Conservation (phyloP, 129 eudicot genomes). For the Flaveria ramosissima region DNA sequence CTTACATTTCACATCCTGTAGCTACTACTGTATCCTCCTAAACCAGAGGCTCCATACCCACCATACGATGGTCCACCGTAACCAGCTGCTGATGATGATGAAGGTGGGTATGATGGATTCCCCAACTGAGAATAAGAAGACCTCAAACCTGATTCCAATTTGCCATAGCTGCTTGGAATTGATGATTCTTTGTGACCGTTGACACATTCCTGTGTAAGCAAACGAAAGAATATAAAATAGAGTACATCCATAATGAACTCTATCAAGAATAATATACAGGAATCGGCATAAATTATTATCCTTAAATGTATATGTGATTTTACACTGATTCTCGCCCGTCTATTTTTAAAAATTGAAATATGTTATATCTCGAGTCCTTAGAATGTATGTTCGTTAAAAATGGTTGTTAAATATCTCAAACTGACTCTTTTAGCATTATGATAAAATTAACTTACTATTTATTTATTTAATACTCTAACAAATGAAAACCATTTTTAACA, state of each 20-base stretch:
- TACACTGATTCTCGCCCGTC: not conserved
- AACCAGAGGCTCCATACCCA: conserved; percentile 61
- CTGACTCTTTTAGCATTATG: not conserved
- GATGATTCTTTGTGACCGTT: conserved; percentile 45
- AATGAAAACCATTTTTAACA: too few relatives aligned
- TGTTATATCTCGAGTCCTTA: not conserved
- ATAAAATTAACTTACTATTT: not conserved
- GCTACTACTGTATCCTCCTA: conserved; percentile 75
- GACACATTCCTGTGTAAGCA: conserved; percentile 45
- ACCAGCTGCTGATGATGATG: conserved; percentile 40
- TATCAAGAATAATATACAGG: not conserved
- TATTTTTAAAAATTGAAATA: too few relatives aligned
- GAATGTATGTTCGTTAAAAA: not conserved
- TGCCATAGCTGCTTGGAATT: conserved; percentile 44
- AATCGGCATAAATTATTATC: not conserved
- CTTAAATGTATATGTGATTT: not conserved
- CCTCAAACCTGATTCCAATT: conserved; percentile 58
- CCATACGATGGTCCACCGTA: conserved; percentile 40
- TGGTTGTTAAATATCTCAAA: not conserved
- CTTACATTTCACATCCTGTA: conserved; percentile 55
- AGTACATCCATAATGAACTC: not conserved
- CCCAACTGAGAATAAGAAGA: conserved; percentile 61
- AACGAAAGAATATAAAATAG: not conserved
- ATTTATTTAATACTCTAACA: not conserved
- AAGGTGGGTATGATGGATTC: conserved; percentile 43